phyloP scores from a whole-genome alignment of 139 green algal species.

The Marvania coccoides region DNA sequence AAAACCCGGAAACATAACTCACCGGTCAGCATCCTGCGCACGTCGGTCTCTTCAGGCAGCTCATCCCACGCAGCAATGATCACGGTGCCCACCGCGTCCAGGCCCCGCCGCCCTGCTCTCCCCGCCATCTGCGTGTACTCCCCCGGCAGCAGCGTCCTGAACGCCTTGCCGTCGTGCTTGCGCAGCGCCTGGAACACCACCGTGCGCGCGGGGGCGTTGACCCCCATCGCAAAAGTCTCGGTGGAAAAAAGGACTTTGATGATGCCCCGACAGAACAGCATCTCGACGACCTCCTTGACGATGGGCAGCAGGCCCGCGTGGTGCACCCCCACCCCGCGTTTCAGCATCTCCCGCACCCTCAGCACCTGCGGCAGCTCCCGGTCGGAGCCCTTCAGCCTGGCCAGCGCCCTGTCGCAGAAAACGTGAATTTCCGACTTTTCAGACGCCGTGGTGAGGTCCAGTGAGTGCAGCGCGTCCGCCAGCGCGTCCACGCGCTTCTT shows the following conservation, averaged over 20 bases:
- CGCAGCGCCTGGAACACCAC: conserved; percentile 83
- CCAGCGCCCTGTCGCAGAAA: conserved; percentile 44
- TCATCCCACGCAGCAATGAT: conserved; percentile 79
- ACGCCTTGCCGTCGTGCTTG: conserved; percentile 88
- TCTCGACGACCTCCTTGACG: conserved; percentile 96
- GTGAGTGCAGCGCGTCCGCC: conserved; percentile 30
- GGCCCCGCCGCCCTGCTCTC: conserved; percentile 72
- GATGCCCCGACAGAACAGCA: conserved; percentile 95
- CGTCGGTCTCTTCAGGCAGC: conserved; percentile 49
- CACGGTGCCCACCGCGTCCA: conserved; percentile 86
- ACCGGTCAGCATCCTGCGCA: conserved; percentile 71
- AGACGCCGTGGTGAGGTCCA: conserved; percentile 62
- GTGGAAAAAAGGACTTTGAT: conserved; percentile 89
- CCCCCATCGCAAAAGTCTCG: conserved; percentile 98
- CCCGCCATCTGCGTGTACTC: conserved; percentile 98
- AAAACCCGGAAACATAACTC: too few species aligned
- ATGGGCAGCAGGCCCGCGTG: conserved; percentile 96
- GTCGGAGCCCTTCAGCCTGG: conserved; percentile 63
- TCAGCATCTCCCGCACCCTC: conserved; percentile 75
- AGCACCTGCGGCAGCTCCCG: conserved; percentile 79
- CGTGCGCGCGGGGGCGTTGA: conserved; percentile 89
- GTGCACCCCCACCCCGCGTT: conserved; percentile 85
- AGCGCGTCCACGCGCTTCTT: conserved; percentile 70
- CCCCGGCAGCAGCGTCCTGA: conserved; percentile 67
- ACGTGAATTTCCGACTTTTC: conserved; percentile 71